These are phyloP conservation scores for Hippophae gyantsensis DNA, from an alignment of 306 rosid genomes.

Conservation along the genomic window DNA sequence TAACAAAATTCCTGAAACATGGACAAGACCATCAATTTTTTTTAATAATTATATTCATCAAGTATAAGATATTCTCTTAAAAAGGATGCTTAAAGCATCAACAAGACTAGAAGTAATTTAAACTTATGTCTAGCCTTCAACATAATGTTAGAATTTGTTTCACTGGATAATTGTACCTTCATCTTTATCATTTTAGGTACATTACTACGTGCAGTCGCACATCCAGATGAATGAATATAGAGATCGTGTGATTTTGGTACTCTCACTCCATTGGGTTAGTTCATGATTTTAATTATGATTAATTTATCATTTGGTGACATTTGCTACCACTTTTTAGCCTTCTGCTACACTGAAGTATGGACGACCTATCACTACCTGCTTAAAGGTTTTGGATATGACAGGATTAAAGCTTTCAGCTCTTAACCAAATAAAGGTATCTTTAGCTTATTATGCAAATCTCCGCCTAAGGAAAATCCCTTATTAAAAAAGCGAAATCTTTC, in stretches of 20 bases:
- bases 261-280: conserved; percentile 4
- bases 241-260: conserved; percentile 79
- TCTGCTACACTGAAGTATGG: conserved; percentile 61
- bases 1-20: neutral
- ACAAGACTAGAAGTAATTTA: too few relatives aligned
- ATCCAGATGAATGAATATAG: conserved; percentile 91
- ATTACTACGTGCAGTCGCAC: conserved; percentile 85
- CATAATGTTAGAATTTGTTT: too few relatives aligned
- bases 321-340: conserved; percentile 46
- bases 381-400: conserved; percentile 92
- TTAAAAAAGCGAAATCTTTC: neutral
- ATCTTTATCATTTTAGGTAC: conserved; percentile 40
- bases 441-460: neutral
- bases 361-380: conserved; percentile 61
- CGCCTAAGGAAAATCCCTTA: neutral
- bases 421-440: conserved; percentile 69
- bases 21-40: too few relatives aligned
- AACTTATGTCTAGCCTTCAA: too few relatives aligned
- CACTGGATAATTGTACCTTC: neutral
- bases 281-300: conserved; percentile 6
- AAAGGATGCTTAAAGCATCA: too few relatives aligned
- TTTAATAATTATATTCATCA: too few relatives aligned
- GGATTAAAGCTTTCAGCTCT: conserved; percentile 82
- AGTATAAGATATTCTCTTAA: too few relatives aligned
- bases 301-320: conserved; percentile 1